phyloP scores from a whole-genome alignment of 169 alveolate genomes.

The Plasmodium billcollinsi region DNA sequence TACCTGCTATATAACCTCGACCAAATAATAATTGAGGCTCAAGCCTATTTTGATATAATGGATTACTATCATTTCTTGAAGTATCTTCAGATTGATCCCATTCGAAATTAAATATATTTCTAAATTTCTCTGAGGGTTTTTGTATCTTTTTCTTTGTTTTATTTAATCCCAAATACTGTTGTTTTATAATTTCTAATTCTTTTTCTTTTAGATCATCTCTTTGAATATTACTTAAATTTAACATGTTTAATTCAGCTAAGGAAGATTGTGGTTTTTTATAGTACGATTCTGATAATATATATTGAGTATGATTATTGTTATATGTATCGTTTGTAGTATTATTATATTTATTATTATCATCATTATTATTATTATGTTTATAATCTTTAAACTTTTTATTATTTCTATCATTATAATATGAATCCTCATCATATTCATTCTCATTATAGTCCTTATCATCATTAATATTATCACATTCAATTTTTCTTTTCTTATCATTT shows the following conservation, averaged over 20 bases:
- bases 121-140: slow-evolving; percentile 95
- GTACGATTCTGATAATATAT: background rate
- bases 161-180: slow-evolving; percentile 91
- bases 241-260: slow-evolving; percentile 79
- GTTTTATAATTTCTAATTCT: slow-evolving; percentile 90
- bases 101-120: slow-evolving; percentile 89
- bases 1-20: slow-evolving; percentile 91
- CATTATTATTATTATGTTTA: too few relatives aligned
- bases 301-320: background rate
- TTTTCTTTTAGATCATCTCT: slow-evolving; percentile 82
- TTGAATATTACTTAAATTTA: slow-evolving; percentile 31
- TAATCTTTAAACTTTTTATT: background rate
- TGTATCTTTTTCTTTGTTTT: slow-evolving; percentile 89
- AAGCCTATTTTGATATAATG: slow-evolving; percentile 90
- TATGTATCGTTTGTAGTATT: background rate
- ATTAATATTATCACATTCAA: background rate
- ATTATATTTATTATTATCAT: too few relatives aligned
- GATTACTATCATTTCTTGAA: slow-evolving; percentile 88
- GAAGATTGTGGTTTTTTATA: slow-evolving; percentile 39
- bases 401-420: background rate
- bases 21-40: slow-evolving; percentile 94
- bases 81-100: slow-evolving; percentile 94
- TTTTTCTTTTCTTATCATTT: background rate
- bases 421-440: slow-evolving; percentile 29
- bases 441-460: slow-evolving; percentile 37